These are phyloP conservation scores for Chytridiales sp. DNA, from an alignment of 371 early-diverging fungal species.

Conservation along the genomic window DNA sequence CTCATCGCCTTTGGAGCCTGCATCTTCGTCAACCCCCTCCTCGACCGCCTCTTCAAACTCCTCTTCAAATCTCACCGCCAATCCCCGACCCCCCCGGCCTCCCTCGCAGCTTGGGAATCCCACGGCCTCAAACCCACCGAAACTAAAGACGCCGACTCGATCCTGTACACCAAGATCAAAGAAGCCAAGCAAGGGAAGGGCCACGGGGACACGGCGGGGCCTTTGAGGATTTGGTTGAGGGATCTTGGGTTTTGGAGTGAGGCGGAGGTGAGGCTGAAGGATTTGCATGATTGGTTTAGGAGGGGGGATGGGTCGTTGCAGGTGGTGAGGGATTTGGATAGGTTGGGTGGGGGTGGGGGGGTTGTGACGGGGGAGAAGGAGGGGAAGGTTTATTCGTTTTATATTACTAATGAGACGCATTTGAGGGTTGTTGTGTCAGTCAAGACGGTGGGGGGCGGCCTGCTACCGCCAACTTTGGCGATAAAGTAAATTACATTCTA, in stretches of 20 bases:
- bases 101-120: not conserved
- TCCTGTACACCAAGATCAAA: not conserved
- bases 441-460: too few species aligned
- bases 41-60: not conserved
- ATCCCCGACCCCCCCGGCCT: not conserved
- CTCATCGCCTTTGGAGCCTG: not conserved
- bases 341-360: too few species aligned
- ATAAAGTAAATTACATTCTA: too few species aligned
- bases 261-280: constrained; percentile 3
- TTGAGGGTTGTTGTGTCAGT: too few species aligned
- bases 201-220: not conserved
- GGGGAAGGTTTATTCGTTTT: too few species aligned
- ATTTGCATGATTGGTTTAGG: constrained; percentile 2
- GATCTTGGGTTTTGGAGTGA: not conserved
- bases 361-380: too few species aligned
- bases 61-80: not conserved
- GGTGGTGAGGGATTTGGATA: too few species aligned
- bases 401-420: too few species aligned
- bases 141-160: not conserved
- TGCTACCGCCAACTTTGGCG: too few species aligned
- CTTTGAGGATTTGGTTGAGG: constrained; percentile 1
- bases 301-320: too few species aligned
- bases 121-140: not conserved
- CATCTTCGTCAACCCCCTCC: not conserved
- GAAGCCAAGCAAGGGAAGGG: not conserved